Evolutionary conservation across 140 eudicot species (phyloP).

Genomic region (Oenanthe javanica): DNA sequence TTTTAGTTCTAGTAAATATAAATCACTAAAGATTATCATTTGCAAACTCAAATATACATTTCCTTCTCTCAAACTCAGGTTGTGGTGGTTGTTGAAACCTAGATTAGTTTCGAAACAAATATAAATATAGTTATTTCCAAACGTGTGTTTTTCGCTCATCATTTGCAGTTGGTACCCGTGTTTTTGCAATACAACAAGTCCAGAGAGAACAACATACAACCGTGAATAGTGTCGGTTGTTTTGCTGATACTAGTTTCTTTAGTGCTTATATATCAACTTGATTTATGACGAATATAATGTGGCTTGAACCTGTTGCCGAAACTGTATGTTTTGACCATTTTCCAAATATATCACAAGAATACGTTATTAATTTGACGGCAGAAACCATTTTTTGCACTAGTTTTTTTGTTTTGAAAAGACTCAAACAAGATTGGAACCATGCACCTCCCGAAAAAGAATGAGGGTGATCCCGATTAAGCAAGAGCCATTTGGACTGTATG

Average conservation of each 20-base stretch:
- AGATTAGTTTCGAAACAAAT: too few relatives aligned
- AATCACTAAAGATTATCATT: too few relatives aligned
- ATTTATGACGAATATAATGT: slow-evolving; percentile 14
- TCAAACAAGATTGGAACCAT: too few relatives aligned
- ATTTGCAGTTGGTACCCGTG: not conserved
- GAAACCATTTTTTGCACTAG: not conserved
- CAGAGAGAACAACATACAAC: not conserved
- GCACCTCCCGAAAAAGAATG: too few relatives aligned
- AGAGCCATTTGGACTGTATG: too few relatives aligned
- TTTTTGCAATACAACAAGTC: slow-evolving; percentile 1
- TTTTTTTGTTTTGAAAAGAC: not conserved
- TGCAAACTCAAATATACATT: too few relatives aligned
- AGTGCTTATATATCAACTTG: slow-evolving; percentile 13
- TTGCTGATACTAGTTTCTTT: not conserved
- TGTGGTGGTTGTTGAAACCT: too few relatives aligned
- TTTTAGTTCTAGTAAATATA: too few relatives aligned
- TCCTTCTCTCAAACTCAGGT: too few relatives aligned
- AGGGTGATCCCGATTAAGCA: too few relatives aligned
- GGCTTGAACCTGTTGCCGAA: not conserved
- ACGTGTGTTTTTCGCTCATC: not conserved
- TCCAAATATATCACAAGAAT: not conserved
- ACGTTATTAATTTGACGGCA: not conserved
- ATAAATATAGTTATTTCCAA: too few relatives aligned
- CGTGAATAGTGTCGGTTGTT: slow-evolving; percentile 2
- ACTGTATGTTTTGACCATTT: not conserved